phyloP scores from a whole-genome alignment of 768 basidiomycete species.

The Lactarius indigo region DNA sequence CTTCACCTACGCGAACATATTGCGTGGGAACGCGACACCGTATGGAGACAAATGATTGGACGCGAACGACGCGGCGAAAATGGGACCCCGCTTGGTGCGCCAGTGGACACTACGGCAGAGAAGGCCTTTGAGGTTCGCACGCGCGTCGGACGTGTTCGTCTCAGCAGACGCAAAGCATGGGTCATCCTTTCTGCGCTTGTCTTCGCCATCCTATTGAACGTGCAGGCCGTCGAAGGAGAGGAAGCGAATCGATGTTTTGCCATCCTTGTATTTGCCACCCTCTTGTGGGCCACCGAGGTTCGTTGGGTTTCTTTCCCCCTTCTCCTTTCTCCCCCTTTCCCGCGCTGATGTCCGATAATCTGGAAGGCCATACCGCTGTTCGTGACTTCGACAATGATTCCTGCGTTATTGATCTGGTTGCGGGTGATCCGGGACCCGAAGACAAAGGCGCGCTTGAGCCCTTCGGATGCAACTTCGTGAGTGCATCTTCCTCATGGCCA shows the following conservation, averaged over 20 bases:
- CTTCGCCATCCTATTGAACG: slow-evolving; percentile 60
- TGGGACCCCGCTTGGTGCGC: slow-evolving; percentile 29
- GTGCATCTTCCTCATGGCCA: slow-evolving; percentile 29
- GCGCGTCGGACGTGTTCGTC: slow-evolving; percentile 58
- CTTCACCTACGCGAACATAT: slow-evolving; percentile 89
- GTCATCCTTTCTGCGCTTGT: slow-evolving; percentile 53
- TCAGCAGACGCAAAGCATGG: slow-evolving; percentile 62
- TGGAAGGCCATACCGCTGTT: slow-evolving; percentile 92
- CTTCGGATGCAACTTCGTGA: slow-evolving; percentile 79
- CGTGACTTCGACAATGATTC: slow-evolving; percentile 91
- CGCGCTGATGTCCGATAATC: not conserved
- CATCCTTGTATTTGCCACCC: slow-evolving; percentile 82
- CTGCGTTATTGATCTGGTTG: slow-evolving; percentile 81
- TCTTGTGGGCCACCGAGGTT: slow-evolving; percentile 97
- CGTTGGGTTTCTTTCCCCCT: slow-evolving; percentile 22
- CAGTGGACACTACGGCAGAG: slow-evolving; percentile 36
- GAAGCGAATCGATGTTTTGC: slow-evolving; percentile 91
- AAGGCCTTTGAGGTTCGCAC: slow-evolving; percentile 52
- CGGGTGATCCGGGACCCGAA: slow-evolving; percentile 68
- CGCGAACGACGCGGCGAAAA: slow-evolving; percentile 67
- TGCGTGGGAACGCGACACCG: slow-evolving; percentile 96
- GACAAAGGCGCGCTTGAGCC: slow-evolving; percentile 46
- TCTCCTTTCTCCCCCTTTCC: not conserved
- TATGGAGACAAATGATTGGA: slow-evolving; percentile 95
- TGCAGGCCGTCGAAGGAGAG: slow-evolving; percentile 51